Percentiles rank a stretch among this genome's conserved stretches.
These are phyloP conservation scores for Mrakia frigida DNA, from an alignment of 768 basidiomycete genomes.

Conservation along the genomic window DNA sequence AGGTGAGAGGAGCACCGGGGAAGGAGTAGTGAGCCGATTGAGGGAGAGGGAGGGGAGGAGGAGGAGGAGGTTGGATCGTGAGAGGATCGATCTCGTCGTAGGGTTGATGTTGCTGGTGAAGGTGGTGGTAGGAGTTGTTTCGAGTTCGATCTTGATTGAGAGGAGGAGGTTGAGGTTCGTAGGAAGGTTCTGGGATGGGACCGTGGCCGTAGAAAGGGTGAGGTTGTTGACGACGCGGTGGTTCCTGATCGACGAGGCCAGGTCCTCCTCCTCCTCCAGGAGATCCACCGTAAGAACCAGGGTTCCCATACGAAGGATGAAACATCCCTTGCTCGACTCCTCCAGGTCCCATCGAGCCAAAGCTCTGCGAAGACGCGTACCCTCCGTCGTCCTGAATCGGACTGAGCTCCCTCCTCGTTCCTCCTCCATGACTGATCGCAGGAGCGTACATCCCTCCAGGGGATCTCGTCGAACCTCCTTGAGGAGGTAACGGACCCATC, in stretches of 20 bases:
- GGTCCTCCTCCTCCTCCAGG: not conserved
- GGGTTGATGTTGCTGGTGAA: conserved; percentile 8
- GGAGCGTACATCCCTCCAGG: not conserved
- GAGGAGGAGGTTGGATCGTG: not conserved
- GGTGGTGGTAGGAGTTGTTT: not conserved
- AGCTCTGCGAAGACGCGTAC: not conserved
- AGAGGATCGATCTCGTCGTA: conserved; percentile 13
- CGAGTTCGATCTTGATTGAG: not conserved
- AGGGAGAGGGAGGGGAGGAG: not conserved
- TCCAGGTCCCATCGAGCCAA: not conserved
- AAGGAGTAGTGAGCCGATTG: not conserved
- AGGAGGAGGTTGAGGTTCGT: not conserved
- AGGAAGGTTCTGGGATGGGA: not conserved
- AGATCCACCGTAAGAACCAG: not conserved
- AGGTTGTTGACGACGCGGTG: not conserved
- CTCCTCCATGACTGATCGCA: not conserved
- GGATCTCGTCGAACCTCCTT: not conserved
- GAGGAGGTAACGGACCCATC: not conserved
- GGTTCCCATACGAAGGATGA: not conserved
- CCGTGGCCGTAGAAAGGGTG: conserved; percentile 1
- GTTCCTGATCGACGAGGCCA: not conserved
- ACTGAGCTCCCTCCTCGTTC: not conserved
- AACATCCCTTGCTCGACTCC: not conserved
- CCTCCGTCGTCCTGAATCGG: conserved; percentile 2
- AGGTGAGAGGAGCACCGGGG: not conserved